A percentile compares a stretch with the other conserved stretches of the same genome.
Conservation (phyloP, 768 basidiomycete genomes). For the Leccinum fibrillosum region DNA sequence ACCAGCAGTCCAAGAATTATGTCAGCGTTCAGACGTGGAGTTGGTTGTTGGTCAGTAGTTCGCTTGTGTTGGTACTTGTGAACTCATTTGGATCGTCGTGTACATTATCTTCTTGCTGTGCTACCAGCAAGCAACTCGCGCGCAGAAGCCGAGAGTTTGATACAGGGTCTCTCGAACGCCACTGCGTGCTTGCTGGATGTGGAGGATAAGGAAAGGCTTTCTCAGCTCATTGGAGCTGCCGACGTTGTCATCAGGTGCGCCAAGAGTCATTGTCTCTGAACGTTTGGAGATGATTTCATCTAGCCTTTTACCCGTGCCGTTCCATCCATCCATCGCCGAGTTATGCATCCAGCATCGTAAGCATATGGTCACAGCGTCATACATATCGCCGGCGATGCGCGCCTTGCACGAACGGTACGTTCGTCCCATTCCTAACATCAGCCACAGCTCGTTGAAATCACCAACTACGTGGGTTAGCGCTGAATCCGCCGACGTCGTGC, state of each 20-base stretch:
- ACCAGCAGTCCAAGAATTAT: conserved; percentile 78
- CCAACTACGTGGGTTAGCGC: conserved; percentile 45
- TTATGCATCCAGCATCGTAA: conserved; percentile 65
- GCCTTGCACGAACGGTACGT: conserved; percentile 57
- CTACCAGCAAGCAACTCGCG: conserved; percentile 69
- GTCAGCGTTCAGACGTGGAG: conserved; percentile 56
- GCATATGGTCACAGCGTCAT: conserved; percentile 89
- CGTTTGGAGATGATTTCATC: neutral
- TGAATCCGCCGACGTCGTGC: conserved; percentile 54
- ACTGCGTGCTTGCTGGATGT: conserved; percentile 60
- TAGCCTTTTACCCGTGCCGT: conserved; percentile 75
- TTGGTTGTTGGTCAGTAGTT: conserved; percentile 69
- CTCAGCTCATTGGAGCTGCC: conserved; percentile 51
- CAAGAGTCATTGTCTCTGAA: neutral
- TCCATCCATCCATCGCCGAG: conserved; percentile 71
- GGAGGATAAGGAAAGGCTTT: conserved; percentile 42
- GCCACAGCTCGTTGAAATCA: neutral
- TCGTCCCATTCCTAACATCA: neutral
- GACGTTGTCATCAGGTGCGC: conserved; percentile 84
- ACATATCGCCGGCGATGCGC: conserved; percentile 78
- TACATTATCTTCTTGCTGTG: conserved; percentile 1
- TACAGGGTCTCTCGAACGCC: conserved; percentile 46
- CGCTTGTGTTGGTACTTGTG: conserved; percentile 9
- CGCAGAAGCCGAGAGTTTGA: conserved; percentile 51
- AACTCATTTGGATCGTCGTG: conserved; percentile 16